A percentile compares a stretch with the other conserved stretches of the same genome.
Evolutionary conservation across 1,139 yeast genomes (phyloP).

Genomic region (Zhuliangozyma parablackwelliae): DNA sequence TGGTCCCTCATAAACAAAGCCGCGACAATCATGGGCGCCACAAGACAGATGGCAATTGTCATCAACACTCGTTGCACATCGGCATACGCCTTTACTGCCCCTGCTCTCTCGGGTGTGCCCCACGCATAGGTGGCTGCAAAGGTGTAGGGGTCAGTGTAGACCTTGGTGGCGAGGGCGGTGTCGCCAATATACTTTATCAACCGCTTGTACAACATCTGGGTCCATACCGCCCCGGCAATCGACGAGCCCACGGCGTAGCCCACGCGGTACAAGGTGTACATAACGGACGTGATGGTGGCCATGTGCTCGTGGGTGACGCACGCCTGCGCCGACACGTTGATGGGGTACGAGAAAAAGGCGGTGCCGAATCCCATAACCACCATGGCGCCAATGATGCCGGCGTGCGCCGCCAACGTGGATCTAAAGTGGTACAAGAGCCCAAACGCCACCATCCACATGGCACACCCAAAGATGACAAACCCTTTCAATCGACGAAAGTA

Average conservation of each 20-base stretch:
- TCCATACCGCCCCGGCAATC: constrained; percentile 39
- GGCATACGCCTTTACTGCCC: constrained; percentile 29
- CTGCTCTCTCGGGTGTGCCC: constrained; percentile 30
- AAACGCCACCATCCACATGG: constrained; percentile 32
- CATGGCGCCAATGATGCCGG: constrained; percentile 34
- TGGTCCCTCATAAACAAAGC: constrained; percentile 33
- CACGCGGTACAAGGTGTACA: constrained; percentile 30
- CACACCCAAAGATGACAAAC: constrained; percentile 30
- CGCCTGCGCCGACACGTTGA: constrained; percentile 30
- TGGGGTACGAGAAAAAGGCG: constrained; percentile 32
- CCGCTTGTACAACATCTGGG: constrained; percentile 22
- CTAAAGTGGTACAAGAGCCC: constrained; percentile 33
- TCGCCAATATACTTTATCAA: constrained; percentile 14
- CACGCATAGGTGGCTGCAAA: constrained; percentile 24
- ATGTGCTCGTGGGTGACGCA: constrained; percentile 34
- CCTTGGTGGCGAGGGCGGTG: constrained; percentile 20
- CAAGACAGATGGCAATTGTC: constrained; percentile 27
- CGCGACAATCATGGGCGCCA: constrained; percentile 27
- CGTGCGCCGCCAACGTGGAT: constrained; percentile 22
- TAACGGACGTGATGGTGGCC: constrained; percentile 32
- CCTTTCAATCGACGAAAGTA: constrained; percentile 26
- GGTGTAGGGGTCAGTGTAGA: constrained; percentile 26
- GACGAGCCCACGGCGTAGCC: constrained; percentile 35
- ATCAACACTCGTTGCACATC: constrained; percentile 30
- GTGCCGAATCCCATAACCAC: constrained; percentile 35